Evolutionary conservation across 164 flowering plant genomes (phyloP), one percentile per base, ranked within the genome.

Genomic region (Nelumbo lutea): DNA sequence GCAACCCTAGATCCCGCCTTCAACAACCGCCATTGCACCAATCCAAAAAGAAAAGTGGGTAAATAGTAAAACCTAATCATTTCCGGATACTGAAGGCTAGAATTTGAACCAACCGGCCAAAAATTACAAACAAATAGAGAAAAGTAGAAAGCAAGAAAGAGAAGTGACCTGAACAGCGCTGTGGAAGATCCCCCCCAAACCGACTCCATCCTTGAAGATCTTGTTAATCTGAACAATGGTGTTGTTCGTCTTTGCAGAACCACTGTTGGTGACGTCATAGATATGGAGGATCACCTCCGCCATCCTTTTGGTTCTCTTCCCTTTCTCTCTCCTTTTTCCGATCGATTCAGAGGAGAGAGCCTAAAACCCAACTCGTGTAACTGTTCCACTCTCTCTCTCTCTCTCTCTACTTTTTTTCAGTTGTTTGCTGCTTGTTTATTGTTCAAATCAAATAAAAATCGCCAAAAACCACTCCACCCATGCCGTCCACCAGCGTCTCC

Each of bases 121-220:
- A 53, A 53, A 53, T 11, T 53, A 4, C 48, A 53, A 53, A 4
- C 1, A 10, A 6, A 69, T 10, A 62, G 6, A 58, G 46, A 64
- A 63, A 60, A 43, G 13, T 3, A 44, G 68, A 65, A 55, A 41
- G 48, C 41, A 55, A 60, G 43, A 53, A 58, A 42, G 38, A 1
- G 44, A 42, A 47, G 13, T 40, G 39, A 94, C 97, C 96, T 91
- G 93, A 71, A 94, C 84, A 14, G 99, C 97, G 78, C 94, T 89
- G 75, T 95, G 99, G 74, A 95, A 95, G 75, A 95, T 89, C 58
- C 99, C 99, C 14, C 99, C 99, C 39, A 95, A 76, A 45, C 99
- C 98, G n/a, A 95, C 90, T 14, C 93, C 93, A 73, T 95, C 99
- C 77, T 95, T 95, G 87, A 95, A 95, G 88, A 95, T 81, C 88